A percentile compares a stretch with the other conserved stretches of the same genome.
phyloP scores from a whole-genome alignment of 2,329 filamentous ascomycete genomes.

The Fusarium fujikuroi region DNA sequence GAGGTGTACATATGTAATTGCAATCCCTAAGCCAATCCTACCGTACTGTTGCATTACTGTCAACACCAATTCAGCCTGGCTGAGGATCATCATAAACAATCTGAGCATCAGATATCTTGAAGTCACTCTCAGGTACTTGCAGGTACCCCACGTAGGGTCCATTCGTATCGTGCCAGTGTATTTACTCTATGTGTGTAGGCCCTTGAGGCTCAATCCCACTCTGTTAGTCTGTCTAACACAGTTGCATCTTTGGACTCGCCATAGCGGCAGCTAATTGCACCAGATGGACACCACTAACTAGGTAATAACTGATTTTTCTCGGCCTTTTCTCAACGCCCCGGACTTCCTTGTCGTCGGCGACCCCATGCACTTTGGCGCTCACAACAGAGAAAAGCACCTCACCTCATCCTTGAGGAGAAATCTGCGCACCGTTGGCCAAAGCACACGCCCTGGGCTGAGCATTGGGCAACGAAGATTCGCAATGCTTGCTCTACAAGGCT shows the following conservation, averaged over 20 bases:
- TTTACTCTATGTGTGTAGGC: not conserved
- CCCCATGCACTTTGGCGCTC: slow-evolving; percentile 12
- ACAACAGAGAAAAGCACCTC: slow-evolving; percentile 14
- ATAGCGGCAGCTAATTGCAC: slow-evolving; percentile 37
- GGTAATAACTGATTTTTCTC: slow-evolving; percentile 10
- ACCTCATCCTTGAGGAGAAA: slow-evolving; percentile 26
- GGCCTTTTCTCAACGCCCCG: slow-evolving; percentile 24
- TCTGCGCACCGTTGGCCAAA: slow-evolving; percentile 32
- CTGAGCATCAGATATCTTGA: not conserved
- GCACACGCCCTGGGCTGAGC: slow-evolving; percentile 30
- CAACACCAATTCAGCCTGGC: slow-evolving; percentile 16
- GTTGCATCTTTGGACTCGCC: slow-evolving; percentile 22
- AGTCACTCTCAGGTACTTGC: slow-evolving; percentile 30
- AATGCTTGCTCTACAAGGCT: slow-evolving; percentile 22
- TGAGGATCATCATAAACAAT: slow-evolving; percentile 1
- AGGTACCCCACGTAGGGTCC: slow-evolving; percentile 10
- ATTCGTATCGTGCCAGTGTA: not conserved
- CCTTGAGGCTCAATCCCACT: slow-evolving; percentile 24
- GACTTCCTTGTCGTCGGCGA: slow-evolving; percentile 20
- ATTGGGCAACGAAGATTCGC: slow-evolving; percentile 30
- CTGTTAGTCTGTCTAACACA: slow-evolving; percentile 8
- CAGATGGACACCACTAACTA: slow-evolving; percentile 1
- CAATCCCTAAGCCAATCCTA: slow-evolving; percentile 23
- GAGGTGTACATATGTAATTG: slow-evolving; percentile 4
- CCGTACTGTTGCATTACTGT: slow-evolving; percentile 1